Percentiles rank a stretch among this genome's conserved stretches.
Evolutionary conservation across 2,329 filamentous ascomycete genomes (phyloP).

Genomic region (Penicillium sp.): DNA sequence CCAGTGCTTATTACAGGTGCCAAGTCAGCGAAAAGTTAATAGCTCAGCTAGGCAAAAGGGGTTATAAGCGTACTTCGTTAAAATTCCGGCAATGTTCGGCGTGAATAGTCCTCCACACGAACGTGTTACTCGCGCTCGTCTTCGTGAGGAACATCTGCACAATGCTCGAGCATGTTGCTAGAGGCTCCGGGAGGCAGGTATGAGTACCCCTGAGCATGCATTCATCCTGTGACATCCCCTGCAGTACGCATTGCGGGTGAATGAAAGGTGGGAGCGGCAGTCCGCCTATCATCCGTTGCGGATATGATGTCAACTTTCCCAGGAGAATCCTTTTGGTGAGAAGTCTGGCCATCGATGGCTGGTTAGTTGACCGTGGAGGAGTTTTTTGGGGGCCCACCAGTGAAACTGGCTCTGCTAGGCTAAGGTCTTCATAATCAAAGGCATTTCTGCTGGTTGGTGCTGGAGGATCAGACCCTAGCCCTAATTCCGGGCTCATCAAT

Average conservation of each 20-base stretch:
- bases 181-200: conserved; percentile 1
- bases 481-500: background rate
- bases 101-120: conserved; percentile 1
- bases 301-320: conserved; percentile 3
- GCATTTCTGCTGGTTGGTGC: background rate
- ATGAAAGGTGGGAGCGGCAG: conserved; percentile 5
- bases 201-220: conserved; percentile 4
- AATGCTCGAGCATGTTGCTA: conserved; percentile 8
- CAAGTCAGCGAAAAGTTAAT: too few species aligned
- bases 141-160: conserved; percentile 10
- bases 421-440: background rate
- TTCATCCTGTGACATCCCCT: background rate
- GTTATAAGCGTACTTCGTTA: conserved; percentile 2
- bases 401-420: background rate
- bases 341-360: background rate
- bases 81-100: conserved; percentile 3
- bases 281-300: conserved; percentile 3
- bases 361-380: background rate
- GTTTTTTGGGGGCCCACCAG: background rate
- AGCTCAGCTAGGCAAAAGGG: too few species aligned
- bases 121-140: background rate
- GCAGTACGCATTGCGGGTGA: conserved; percentile 3
- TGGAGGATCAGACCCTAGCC: background rate
- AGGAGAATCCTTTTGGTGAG: conserved; percentile 1
- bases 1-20: conserved; percentile 1